A percentile compares a stretch with the other conserved stretches of the same genome.
Conservation (phyloP, 768 basidiomycete species). For the Chalciporus piperatus region DNA sequence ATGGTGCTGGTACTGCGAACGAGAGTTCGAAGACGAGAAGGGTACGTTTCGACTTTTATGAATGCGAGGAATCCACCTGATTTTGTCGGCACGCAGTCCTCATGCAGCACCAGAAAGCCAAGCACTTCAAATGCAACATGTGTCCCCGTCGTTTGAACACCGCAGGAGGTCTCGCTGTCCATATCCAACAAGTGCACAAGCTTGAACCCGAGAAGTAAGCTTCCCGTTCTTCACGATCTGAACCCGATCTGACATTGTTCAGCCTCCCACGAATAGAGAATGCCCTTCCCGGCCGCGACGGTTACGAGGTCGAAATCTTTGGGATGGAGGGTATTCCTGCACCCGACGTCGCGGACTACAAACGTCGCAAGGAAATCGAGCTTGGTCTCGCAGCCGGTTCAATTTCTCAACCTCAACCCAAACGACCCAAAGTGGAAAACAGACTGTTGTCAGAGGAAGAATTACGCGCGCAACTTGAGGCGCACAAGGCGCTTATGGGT, state of each 20-base stretch:
- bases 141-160: constrained; percentile 95
- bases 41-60: constrained; percentile 44
- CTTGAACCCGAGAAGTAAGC: constrained; percentile 82
- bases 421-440: constrained; percentile 80
- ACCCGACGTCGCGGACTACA: constrained; percentile 93
- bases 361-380: constrained; percentile 92
- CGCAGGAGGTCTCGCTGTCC: constrained; percentile 95
- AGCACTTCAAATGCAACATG: constrained; percentile 97
- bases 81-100: constrained; percentile 55
- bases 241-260: constrained; percentile 6
- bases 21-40: constrained; percentile 99
- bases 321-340: constrained; percentile 99
- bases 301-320: constrained; percentile 98
- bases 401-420: constrained; percentile 76
- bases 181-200: constrained; percentile 98
- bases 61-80: neutral
- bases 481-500: constrained; percentile 93
- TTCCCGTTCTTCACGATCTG: neutral
- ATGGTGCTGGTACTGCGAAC: constrained; percentile 99
- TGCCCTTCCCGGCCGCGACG: constrained; percentile 92
- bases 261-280: constrained; percentile 92
- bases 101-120: constrained; percentile 99
- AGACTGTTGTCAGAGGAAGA: constrained; percentile 78
- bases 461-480: constrained; percentile 77
- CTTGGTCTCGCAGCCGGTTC: constrained; percentile 80